A percentile compares a stretch with the other conserved stretches of the same genome.
Conservation (phyloP, 768 basidiomycete genomes). For the Agaricus bisporus region DNA sequence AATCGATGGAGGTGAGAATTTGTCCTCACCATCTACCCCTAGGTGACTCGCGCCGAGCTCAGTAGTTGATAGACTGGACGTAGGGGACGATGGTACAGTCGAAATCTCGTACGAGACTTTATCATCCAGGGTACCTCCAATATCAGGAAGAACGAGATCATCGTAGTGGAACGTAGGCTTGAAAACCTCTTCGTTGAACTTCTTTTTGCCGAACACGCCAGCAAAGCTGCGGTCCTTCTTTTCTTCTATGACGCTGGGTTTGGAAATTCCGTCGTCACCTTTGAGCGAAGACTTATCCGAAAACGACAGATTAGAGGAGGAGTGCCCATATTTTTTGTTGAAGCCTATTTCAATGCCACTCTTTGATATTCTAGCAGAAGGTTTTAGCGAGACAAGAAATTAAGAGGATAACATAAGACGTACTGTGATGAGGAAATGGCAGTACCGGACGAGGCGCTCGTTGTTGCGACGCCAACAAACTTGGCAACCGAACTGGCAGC, state of each 20-base stretch:
- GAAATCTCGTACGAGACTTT: slow-evolving; percentile 24
- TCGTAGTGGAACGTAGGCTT: slow-evolving; percentile 30
- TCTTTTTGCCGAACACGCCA: slow-evolving; percentile 34
- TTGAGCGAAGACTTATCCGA: slow-evolving; percentile 4
- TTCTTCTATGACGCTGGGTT: not conserved
- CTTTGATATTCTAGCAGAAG: slow-evolving; percentile 11
- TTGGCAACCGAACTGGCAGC: slow-evolving; percentile 34
- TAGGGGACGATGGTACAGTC: slow-evolving; percentile 22
- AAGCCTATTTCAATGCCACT: not conserved
- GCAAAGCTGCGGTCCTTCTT: slow-evolving; percentile 21
- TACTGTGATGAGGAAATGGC: slow-evolving; percentile 21
- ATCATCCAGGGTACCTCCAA: slow-evolving; percentile 33
- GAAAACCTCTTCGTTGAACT: slow-evolving; percentile 24
- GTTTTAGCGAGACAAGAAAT: not conserved
- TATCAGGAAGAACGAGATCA: slow-evolving; percentile 29
- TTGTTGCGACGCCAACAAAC: slow-evolving; percentile 25
- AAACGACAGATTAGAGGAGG: slow-evolving; percentile 1
- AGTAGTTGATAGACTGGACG: slow-evolving; percentile 26
- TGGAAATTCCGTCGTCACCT: not conserved
- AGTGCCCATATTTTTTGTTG: slow-evolving; percentile 1
- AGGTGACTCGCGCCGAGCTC: slow-evolving; percentile 18
- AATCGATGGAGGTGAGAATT: slow-evolving; percentile 13
- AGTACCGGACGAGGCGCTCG: slow-evolving; percentile 13
- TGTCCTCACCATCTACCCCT: slow-evolving; percentile 19
- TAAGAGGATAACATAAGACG: slow-evolving; percentile 1